Conservation (phyloP, 225 moss, liverwort and hornwort genomes). For the Pseudoscleropodium purum region DNA sequence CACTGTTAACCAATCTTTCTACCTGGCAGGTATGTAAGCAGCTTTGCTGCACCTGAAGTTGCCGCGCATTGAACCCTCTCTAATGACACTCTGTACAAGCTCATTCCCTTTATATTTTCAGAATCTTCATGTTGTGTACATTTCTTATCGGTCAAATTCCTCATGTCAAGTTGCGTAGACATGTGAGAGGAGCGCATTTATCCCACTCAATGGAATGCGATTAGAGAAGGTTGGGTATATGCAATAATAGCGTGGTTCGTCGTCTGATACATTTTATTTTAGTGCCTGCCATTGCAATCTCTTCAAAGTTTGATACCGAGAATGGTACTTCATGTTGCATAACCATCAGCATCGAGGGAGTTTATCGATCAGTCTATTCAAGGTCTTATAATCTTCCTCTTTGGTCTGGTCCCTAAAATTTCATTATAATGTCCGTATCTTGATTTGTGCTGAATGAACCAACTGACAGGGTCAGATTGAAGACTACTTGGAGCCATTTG, state of each 20-base stretch:
- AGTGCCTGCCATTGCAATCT: neutral
- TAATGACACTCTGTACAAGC: neutral
- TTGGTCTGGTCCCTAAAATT: neutral
- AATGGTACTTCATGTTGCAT: neutral
- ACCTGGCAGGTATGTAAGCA: conserved; percentile 48
- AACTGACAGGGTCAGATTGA: conserved; percentile 71
- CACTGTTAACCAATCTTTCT: conserved; percentile 32
- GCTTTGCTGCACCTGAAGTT: neutral
- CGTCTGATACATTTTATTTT: neutral
- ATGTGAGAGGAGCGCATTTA: neutral
- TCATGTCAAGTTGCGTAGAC: neutral
- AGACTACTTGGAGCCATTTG: conserved; percentile 54
- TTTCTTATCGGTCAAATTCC: neutral
- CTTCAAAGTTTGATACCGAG: neutral
- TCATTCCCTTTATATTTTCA: neutral
- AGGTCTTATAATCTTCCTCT: neutral
- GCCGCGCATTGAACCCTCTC: neutral
- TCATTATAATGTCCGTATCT: neutral
- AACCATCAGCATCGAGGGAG: neutral
- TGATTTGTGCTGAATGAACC: neutral
- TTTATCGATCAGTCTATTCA: neutral
- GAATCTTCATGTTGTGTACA: neutral
- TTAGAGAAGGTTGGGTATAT: neutral
- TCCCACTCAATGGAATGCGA: neutral
- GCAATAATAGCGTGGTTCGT: neutral